A percentile compares a stretch with the other conserved stretches of the same genome.
Conservation (phyloP, 2,329 filamentous ascomycete species). For the Botrytis hyacinthi region DNA sequence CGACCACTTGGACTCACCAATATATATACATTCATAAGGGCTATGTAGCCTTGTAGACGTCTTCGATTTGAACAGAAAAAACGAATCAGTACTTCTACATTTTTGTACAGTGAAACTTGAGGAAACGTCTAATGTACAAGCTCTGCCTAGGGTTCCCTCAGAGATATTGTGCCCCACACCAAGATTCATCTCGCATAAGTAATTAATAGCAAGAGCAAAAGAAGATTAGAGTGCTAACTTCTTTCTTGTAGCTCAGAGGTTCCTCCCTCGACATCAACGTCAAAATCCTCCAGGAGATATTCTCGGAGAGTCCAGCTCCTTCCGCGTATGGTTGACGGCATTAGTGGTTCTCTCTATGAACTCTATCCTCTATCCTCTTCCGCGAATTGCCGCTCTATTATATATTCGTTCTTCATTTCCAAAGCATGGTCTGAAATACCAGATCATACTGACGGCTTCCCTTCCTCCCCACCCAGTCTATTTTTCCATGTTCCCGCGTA, state of each 20-base stretch:
- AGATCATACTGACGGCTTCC: not conserved
- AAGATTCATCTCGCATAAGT: not conserved
- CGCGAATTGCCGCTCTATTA: not conserved
- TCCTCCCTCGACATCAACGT: not conserved
- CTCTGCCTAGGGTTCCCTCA: not conserved
- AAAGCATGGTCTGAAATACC: not conserved
- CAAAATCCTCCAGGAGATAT: not conserved
- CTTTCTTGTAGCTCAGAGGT: not conserved
- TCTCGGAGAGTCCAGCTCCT: not conserved
- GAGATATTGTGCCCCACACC: not conserved
- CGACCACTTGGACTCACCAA: not conserved
- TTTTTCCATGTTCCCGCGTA: constrained; percentile 19
- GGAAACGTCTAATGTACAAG: not conserved
- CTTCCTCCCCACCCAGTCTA: not conserved
- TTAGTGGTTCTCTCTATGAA: not conserved
- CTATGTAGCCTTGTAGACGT: not conserved
- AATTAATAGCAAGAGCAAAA: not conserved
- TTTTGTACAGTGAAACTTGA: not conserved
- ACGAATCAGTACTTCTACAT: not conserved
- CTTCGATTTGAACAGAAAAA: not conserved
- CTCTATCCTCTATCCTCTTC: not conserved
- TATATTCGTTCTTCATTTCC: not conserved
- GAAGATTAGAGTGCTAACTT: not conserved
- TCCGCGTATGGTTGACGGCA: not conserved
- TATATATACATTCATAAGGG: not conserved